Percentiles rank a stretch among this genome's conserved stretches.
Evolutionary conservation across 2,329 filamentous ascomycete genomes (phyloP).

Genomic region (Colletotrichum sansevieriae): DNA sequence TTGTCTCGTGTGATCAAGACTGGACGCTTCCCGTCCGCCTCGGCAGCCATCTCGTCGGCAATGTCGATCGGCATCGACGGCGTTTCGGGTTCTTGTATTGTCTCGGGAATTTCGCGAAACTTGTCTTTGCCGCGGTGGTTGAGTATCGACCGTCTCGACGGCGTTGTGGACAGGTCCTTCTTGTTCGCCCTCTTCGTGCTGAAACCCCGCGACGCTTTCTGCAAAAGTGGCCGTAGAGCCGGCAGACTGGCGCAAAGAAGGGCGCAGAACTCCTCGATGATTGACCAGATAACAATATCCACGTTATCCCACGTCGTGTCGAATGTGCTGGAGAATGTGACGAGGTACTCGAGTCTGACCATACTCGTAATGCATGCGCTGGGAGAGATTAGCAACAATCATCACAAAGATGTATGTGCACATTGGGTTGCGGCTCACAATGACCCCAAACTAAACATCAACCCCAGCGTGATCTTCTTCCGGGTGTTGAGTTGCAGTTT

Average conservation of each 20-base stretch:
- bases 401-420: too few relatives aligned
- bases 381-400: conserved; percentile 3
- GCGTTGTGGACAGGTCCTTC: neutral
- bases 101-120: conserved; percentile 15
- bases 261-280: conserved; percentile 50
- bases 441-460: conserved; percentile 76
- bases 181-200: conserved; percentile 36
- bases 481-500: conserved; percentile 72
- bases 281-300: conserved; percentile 50
- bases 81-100: neutral
- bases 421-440: conserved; percentile 63
- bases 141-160: conserved; percentile 28
- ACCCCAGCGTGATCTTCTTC: conserved; percentile 74
- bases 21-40: conserved; percentile 33
- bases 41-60: conserved; percentile 36
- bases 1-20: conserved; percentile 19
- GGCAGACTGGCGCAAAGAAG: conserved; percentile 59
- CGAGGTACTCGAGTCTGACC: conserved; percentile 42
- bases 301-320: conserved; percentile 49
- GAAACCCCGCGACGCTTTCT: conserved; percentile 32
- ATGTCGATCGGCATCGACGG: conserved; percentile 33
- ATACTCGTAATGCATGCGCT: conserved; percentile 43
- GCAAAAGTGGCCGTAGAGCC: conserved; percentile 55
- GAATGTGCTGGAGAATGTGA: conserved; percentile 36
- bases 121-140: conserved; percentile 21